Evolutionary conservation across 345 rosid species (phyloP).

Genomic region (Zanthoxylum bungeanum): DNA sequence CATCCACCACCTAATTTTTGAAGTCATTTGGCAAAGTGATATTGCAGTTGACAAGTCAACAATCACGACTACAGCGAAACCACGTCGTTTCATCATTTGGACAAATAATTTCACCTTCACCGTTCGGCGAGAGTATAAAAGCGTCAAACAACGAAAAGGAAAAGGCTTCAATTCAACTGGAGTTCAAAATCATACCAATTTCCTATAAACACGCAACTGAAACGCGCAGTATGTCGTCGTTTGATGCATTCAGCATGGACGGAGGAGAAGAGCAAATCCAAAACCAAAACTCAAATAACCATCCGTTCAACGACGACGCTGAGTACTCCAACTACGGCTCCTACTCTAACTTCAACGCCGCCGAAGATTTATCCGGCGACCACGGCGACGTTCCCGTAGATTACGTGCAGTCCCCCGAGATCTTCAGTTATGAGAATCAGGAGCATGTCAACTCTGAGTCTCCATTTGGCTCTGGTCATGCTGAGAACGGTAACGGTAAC

Average conservation of each 20-base stretch:
- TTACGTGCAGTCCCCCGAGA: conserved; percentile 19
- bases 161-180: background rate
- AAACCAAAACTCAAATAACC: conserved; percentile 27
- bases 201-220: background rate
- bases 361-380: conserved; percentile 25
- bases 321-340: conserved; percentile 35
- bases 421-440: conserved; percentile 51
- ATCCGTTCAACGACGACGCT: conserved; percentile 39
- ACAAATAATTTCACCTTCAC: background rate
- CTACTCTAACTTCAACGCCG: conserved; percentile 46
- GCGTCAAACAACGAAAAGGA: background rate
- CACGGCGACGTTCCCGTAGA: conserved; percentile 34
- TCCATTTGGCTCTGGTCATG: conserved; percentile 45
- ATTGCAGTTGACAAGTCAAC: background rate
- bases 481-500: conserved; percentile 54
- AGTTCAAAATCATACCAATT: background rate
- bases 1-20: too few relatives aligned
- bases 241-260: conserved; percentile 45
- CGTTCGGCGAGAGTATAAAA: background rate
- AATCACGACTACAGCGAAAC: background rate
- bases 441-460: conserved; percentile 40
- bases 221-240: conserved; percentile 22
- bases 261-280: conserved; percentile 35
- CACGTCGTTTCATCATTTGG: background rate
- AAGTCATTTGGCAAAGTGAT: background rate